A percentile compares a stretch with the other conserved stretches of the same genome.
Evolutionary conservation across 2,329 filamentous ascomycete species (phyloP).

Genomic region (Aspergillus novofumigatus): DNA sequence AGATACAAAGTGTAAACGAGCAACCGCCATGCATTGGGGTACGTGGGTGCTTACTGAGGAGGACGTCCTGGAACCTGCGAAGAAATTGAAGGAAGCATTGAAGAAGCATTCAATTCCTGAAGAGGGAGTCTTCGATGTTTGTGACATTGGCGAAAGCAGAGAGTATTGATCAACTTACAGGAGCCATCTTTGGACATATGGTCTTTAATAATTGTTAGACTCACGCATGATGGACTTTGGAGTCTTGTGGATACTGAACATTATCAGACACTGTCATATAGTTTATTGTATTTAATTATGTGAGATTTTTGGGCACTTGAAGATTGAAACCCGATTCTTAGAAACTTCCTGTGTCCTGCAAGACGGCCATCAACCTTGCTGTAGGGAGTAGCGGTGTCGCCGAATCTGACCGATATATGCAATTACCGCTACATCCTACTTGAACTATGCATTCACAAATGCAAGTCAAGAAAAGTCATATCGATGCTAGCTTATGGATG

Average conservation of each 20-base stretch:
- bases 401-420: background rate
- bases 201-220: background rate
- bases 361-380: background rate
- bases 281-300: background rate
- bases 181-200: background rate
- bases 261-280: background rate
- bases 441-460: background rate
- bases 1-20: constrained; percentile 72
- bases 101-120: constrained; percentile 63
- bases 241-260: background rate
- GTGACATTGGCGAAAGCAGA: constrained; percentile 77
- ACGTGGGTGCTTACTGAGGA: constrained; percentile 82
- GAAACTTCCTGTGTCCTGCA: background rate
- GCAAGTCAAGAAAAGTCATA: background rate
- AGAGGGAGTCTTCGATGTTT: constrained; percentile 73
- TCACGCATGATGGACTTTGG: background rate
- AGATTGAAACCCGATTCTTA: background rate
- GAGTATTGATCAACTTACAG: constrained; percentile 56
- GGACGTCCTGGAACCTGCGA: constrained; percentile 78
- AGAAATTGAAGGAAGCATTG: constrained; percentile 67
- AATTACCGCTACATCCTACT: background rate
- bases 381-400: background rate
- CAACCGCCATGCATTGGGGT: constrained; percentile 90
- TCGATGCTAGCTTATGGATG: background rate
- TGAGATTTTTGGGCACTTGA: background rate